Base-by-base conservation (phyloP, 2,329 filamentous ascomycete genomes). In the Colletotrichum spinosum region DNA sequence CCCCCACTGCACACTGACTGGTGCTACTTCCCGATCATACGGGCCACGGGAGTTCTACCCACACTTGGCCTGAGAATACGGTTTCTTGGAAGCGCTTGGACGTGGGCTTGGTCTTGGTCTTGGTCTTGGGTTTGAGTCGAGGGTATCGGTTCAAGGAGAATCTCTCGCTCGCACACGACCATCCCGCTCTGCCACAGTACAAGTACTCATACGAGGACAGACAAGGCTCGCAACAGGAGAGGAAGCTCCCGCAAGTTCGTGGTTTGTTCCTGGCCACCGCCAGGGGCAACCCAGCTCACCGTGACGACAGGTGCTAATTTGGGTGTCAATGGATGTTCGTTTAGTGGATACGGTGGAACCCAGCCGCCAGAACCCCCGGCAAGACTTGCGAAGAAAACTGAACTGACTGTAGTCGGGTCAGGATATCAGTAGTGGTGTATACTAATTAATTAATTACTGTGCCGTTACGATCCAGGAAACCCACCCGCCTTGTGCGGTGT, bases 301-400 rank as follows among this genome's bases (percentile, higher is more conserved):
- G 57, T 65, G 58, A 65, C 62, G 62, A 65, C 57, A 53, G 35
- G 37, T 65, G 52, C 62, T 65, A 62, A 65, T 51, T 56, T 53
- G 48, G 62, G 62, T 56, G 41, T 56, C 58, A 62, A 56, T 41
- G 37, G 46, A 35, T 48, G 41, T 55, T 46, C 58, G 54, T 48
- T 17, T 15, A 35, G 50, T 64, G 57, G 57, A 33, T 53, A 54
- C 39, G 5, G 56, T 49, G 61, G 61, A 35, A 50, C 25, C 25
- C 25, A 25, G 4, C 25, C 25, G 25, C 25, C 4, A 25, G 25
- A 25, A 25, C 25, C 25, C 25, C 25, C 25, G 25, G 4, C 25
- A 25, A 25, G 25, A 25, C 25, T 25, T 25, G 25, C 25, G 25
- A 25, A 25, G 25, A 25, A 25, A 25, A 25, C 25, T 25, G 25